Evolutionary conservation across 2,329 filamentous ascomycete species (phyloP).

Genomic region (Cladosporium sphaerospermum): DNA sequence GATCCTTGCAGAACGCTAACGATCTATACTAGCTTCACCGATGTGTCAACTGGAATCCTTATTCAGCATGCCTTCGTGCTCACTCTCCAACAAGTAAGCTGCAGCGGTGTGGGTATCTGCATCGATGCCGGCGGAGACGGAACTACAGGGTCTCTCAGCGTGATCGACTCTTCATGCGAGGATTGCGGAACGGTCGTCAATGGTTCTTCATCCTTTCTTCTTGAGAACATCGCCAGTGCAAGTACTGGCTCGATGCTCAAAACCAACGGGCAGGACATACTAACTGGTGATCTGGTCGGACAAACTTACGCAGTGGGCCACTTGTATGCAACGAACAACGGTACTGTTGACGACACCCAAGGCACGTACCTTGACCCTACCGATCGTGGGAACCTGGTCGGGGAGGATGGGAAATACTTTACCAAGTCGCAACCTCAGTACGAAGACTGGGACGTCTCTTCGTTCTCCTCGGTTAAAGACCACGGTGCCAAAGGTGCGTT

Average conservation of each 20-base stretch:
- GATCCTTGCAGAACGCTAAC: too few relatives aligned
- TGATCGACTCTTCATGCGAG: constrained; percentile 20
- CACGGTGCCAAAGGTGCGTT: constrained; percentile 26
- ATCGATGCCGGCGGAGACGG: constrained; percentile 20
- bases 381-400: constrained; percentile 16
- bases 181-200: constrained; percentile 5
- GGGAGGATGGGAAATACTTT: constrained; percentile 34
- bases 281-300: constrained; percentile 30
- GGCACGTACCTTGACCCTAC: constrained; percentile 18
- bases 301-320: constrained; percentile 17
- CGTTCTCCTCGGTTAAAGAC: constrained; percentile 44
- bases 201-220: constrained; percentile 14
- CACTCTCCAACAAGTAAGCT: constrained; percentile 16
- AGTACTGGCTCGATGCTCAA: constrained; percentile 19
- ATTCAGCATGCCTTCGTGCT: constrained; percentile 20
- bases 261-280: constrained; percentile 20
- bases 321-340: constrained; percentile 20
- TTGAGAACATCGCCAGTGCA: constrained; percentile 19
- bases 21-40: constrained; percentile 20
- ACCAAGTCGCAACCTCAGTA: constrained; percentile 40
- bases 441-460: constrained; percentile 33
- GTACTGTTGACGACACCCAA: constrained; percentile 14
- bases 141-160: constrained; percentile 21
- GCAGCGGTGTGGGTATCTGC: constrained; percentile 23
- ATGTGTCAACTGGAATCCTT: constrained; percentile 18